These are phyloP conservation scores for Populus euphratica DNA, from an alignment of 345 rosid species.

Conservation along the genomic window DNA sequence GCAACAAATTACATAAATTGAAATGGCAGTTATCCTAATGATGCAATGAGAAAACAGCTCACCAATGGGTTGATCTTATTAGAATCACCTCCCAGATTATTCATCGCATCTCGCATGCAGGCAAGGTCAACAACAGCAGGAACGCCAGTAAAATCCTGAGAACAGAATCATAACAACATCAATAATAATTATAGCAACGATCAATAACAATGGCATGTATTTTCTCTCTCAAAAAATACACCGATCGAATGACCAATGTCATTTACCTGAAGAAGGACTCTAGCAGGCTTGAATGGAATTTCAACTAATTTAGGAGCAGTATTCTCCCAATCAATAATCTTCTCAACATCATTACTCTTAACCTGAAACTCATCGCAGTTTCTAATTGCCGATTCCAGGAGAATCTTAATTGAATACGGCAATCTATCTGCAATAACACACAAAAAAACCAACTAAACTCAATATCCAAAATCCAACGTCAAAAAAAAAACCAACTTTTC, in stretches of 20 bases:
- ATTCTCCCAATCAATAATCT: conserved; percentile 76
- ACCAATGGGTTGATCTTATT: conserved; percentile 69
- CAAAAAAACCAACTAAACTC: background rate
- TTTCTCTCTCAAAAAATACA: background rate
- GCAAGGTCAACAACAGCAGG: conserved; percentile 89
- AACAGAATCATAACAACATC: conserved; percentile 1
- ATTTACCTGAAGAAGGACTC: conserved; percentile 70
- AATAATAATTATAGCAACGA: background rate
- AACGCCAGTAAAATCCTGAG: conserved; percentile 74
- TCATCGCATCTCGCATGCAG: conserved; percentile 85
- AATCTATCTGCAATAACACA: conserved; percentile 49
- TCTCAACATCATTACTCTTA: conserved; percentile 74
- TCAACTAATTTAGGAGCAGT: conserved; percentile 67
- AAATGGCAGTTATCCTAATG: background rate
- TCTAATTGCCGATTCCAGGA: conserved; percentile 70
- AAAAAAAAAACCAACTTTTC: background rate
- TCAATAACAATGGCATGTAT: background rate
- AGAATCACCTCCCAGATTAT: conserved; percentile 62
- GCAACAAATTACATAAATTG: too few relatives aligned
- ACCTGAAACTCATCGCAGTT: conserved; percentile 80
- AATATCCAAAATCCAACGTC: background rate
- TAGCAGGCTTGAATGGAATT: conserved; percentile 81
- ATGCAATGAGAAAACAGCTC: conserved; percentile 13
- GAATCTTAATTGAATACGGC: conserved; percentile 68
- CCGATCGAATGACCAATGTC: background rate